Percentiles rank a stretch among this genome's conserved stretches.
These are phyloP conservation scores for Dictyostelium brefeldianum DNA, from an alignment of 78 protist species.

Conservation along the genomic window DNA sequence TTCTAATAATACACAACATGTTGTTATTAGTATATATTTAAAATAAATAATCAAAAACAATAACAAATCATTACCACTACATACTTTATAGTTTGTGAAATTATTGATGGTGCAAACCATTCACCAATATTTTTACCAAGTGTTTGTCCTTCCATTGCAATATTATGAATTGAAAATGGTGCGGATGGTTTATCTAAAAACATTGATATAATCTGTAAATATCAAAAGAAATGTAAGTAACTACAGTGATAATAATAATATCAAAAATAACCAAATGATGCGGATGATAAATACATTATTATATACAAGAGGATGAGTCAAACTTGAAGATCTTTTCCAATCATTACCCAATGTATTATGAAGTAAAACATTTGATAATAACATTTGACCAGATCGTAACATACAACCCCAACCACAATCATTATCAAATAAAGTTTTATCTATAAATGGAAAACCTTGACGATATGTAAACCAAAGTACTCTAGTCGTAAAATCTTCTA, in stretches of 20 bases:
- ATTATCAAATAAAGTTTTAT: slow-evolving; percentile 49
- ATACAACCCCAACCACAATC: slow-evolving; percentile 87
- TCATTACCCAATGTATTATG: slow-evolving; percentile 30
- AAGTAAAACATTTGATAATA: slow-evolving; percentile 44
- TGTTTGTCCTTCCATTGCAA: slow-evolving; percentile 66
- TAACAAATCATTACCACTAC: not conserved
- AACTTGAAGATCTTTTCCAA: slow-evolving; percentile 25
- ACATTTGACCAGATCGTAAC: slow-evolving; percentile 83
- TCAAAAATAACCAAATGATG: too few relatives aligned
- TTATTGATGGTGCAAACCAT: slow-evolving; percentile 89
- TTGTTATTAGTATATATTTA: not conserved
- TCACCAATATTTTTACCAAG: slow-evolving; percentile 85
- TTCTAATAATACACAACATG: too few relatives aligned
- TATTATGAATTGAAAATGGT: slow-evolving; percentile 86
- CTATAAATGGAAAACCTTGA: slow-evolving; percentile 75
- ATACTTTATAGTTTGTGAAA: slow-evolving; percentile 74
- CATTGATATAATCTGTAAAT: slow-evolving; percentile 16
- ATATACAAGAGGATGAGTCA: slow-evolving; percentile 8
- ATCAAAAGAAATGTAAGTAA: not conserved
- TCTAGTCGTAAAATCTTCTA: slow-evolving; percentile 39
- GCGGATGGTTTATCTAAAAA: slow-evolving; percentile 82
- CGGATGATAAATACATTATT: not conserved
- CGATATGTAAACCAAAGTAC: slow-evolving; percentile 65
- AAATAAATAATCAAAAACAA: not conserved
- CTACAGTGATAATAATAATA: not conserved